Percentiles rank a stretch among this genome's conserved stretches.
Conservation (phyloP, 257 asterid species). For the Scutellaria minor region DNA sequence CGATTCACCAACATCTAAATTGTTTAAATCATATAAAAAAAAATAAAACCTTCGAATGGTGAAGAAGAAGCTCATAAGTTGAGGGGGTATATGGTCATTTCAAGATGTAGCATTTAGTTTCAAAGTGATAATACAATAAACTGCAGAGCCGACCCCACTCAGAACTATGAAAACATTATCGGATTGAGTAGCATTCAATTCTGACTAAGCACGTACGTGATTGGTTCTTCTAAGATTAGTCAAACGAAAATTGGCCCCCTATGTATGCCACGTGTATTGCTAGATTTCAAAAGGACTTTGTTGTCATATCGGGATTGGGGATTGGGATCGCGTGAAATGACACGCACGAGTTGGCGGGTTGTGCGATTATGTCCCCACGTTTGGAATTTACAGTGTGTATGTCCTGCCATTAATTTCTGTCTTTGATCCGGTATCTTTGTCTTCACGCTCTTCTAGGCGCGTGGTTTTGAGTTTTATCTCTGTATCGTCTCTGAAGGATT, state of each 20-base stretch:
- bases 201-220: conserved; percentile 34
- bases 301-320: conserved; percentile 31
- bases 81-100: no score
- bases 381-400: no score
- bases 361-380: conserved; percentile 8
- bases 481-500: no score
- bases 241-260: not conserved
- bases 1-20: no score
- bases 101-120: no score
- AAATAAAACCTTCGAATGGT: no score
- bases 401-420: not conserved
- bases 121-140: not conserved
- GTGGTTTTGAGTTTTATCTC: no score
- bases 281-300: conserved; percentile 24
- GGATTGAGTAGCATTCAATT: conserved; percentile 29
- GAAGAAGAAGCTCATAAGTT: no score
- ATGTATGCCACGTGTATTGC: conserved; percentile 42
- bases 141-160: conserved; percentile 30
- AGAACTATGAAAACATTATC: conserved; percentile 38
- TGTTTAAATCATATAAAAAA: no score
- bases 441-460: not conserved
- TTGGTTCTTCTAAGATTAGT: conserved; percentile 29
- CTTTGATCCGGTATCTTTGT: not conserved
- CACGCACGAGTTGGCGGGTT: conserved; percentile 31
- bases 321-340: no score